These are phyloP conservation scores for Tolypocladium cylindrosporum DNA, from an alignment of 2,329 filamentous ascomycete species.

Conservation along the genomic window DNA sequence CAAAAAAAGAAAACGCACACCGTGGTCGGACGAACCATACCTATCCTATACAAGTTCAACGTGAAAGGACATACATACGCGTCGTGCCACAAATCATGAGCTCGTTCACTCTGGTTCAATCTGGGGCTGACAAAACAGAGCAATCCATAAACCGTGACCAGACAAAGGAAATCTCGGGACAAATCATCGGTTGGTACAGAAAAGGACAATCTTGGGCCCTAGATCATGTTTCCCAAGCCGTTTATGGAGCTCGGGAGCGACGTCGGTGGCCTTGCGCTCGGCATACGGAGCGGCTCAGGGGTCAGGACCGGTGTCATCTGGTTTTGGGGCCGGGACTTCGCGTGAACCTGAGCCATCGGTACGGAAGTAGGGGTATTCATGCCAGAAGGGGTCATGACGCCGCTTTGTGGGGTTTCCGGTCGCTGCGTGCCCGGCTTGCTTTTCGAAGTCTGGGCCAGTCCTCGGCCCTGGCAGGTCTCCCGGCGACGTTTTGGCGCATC, in stretches of 20 bases:
- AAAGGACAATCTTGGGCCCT: neutral
- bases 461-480: slow-evolving; percentile 38
- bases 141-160: neutral
- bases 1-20: neutral
- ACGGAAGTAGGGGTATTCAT: slow-evolving; percentile 3
- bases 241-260: neutral
- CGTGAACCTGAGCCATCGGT: neutral
- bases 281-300: neutral
- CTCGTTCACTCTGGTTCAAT: neutral
- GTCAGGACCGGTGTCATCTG: neutral
- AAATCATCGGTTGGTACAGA: neutral
- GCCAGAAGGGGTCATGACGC: slow-evolving; percentile 7
- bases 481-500: slow-evolving; percentile 59
- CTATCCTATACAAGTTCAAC: neutral
- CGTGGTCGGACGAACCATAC: neutral
- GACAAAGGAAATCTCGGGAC: neutral
- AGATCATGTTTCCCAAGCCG: neutral
- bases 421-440: slow-evolving; percentile 34
- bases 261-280: neutral
- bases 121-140: neutral
- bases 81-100: neutral
- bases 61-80: neutral
- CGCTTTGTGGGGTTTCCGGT: slow-evolving; percentile 19
- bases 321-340: neutral
- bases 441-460: slow-evolving; percentile 32